phyloP scores from a whole-genome alignment of 768 basidiomycete genomes.

The Mycena capillaripes region DNA sequence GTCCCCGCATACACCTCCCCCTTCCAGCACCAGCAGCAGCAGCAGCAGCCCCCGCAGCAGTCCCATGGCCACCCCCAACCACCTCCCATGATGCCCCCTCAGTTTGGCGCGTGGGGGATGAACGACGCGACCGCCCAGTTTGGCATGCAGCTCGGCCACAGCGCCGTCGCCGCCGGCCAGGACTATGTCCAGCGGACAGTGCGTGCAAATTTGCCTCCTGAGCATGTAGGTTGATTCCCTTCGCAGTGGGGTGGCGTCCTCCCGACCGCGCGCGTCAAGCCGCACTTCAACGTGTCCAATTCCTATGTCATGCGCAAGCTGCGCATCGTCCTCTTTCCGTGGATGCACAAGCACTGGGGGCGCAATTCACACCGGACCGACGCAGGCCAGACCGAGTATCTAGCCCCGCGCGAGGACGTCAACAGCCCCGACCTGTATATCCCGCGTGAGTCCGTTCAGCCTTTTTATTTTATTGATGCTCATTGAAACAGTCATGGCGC shows the following conservation, averaged over 20 bases:
- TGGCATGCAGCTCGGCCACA: constrained; percentile 95
- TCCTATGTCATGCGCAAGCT: constrained; percentile 95
- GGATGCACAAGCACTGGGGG: constrained; percentile 92
- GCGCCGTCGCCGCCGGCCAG: constrained; percentile 93
- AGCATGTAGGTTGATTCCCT: constrained; percentile 25
- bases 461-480: constrained; percentile 21
- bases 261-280: constrained; percentile 83
- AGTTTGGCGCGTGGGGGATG: constrained; percentile 86
- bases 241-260: constrained; percentile 84
- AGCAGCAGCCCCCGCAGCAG: constrained; percentile 48
- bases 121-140: constrained; percentile 96
- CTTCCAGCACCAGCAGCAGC: constrained; percentile 62
- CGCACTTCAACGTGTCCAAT: constrained; percentile 97
- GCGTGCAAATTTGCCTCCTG: constrained; percentile 43
- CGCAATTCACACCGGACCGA: constrained; percentile 77
- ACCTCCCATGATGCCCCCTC: constrained; percentile 51
- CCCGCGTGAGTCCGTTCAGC: constrained; percentile 68
- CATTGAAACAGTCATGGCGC: constrained; percentile 81
- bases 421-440: constrained; percentile 98
- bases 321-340: constrained; percentile 91
- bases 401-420: constrained; percentile 92
- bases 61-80: constrained; percentile 53
- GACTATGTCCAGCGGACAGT: constrained; percentile 97
- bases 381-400: constrained; percentile 81
- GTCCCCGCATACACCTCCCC: constrained; percentile 65